Base-by-base conservation (phyloP, 2,329 filamentous ascomycete genomes). In the Aspergillus amoenus region DNA sequence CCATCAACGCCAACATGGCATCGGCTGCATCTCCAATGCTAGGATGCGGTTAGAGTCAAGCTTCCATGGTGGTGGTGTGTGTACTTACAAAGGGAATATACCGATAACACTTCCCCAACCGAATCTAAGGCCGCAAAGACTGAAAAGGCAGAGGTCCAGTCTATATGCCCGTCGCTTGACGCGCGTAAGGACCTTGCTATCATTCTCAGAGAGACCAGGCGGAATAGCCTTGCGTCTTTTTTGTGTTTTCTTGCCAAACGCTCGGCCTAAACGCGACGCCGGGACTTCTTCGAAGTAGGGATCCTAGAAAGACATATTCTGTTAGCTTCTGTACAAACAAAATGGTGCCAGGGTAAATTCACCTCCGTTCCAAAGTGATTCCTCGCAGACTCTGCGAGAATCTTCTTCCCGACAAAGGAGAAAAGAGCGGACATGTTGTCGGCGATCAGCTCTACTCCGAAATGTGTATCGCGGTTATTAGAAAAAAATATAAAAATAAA, bases 91-190 rank as follows among this genome's bases (percentile, higher is more conserved):
- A 65, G 94, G 94, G 54, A 97, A 75, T 7, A 97, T 71, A 13
- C 88, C 94, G 66, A 97, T 90, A 57, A 96, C 84, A 66, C 88
- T 89, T 51, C 90, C 86, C 91, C 92, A 97, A 54, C 94, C 94
- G 70, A 97, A 93, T 57, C 88, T 85, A 58, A 96, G 82, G 43
- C 92, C 91, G 62, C 89, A 84, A 69, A 91, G 84, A 68, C 84
- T 92, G 79, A 93, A 95, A 5, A 96, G 83, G 55, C 84, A 85
- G 80, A 91, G 89, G 74, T 97, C 94, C 24, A 97, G 84, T 39
- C 86, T 83, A 76, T 96, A 96, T 34, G 94, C 92, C 57, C 89
- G 84, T 66, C 88, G 84, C 74, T 96, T 93, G 66, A 96, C 91
- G 66, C 88, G 89, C 66, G 89, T 95, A 62, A 97, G 85, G 64